A percentile compares a stretch with the other conserved stretches of the same genome.
Evolutionary conservation across 2,329 filamentous ascomycete species (phyloP).

Genomic region (Diaporthe australafricana): DNA sequence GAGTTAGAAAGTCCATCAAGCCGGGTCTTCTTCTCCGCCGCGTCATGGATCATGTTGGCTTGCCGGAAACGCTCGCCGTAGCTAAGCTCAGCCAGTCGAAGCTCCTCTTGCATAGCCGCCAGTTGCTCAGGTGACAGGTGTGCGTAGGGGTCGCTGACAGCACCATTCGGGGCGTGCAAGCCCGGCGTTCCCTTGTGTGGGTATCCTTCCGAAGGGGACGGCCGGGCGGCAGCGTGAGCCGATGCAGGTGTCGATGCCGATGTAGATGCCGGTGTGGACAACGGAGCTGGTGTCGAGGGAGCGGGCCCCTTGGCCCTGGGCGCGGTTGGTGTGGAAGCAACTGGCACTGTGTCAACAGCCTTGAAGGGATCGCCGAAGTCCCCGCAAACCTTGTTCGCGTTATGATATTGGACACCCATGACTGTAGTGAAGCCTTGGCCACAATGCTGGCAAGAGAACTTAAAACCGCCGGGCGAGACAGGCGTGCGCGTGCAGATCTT

Average conservation of each 20-base stretch:
- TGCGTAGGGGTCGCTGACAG: constrained; percentile 54
- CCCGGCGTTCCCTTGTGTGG: neutral
- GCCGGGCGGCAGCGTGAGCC: neutral
- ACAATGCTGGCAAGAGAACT: constrained; percentile 58
- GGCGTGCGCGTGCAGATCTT: constrained; percentile 48
- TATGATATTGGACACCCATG: constrained; percentile 58
- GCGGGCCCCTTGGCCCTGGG: constrained; percentile 35
- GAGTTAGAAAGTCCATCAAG: constrained; percentile 61
- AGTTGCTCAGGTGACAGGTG: constrained; percentile 53
- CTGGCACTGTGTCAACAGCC: neutral
- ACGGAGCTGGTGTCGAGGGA: neutral
- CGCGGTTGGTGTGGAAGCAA: constrained; percentile 33
- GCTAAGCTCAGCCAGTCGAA: constrained; percentile 50
- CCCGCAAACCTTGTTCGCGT: constrained; percentile 59
- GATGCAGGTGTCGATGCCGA: neutral
- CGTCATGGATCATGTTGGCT: constrained; percentile 52
- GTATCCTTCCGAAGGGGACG: neutral
- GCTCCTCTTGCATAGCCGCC: constrained; percentile 50
- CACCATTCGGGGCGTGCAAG: neutral
- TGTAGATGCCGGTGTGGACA: neutral
- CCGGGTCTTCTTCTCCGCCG: constrained; percentile 44
- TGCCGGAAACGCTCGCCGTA: constrained; percentile 57
- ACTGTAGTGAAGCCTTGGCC: constrained; percentile 57
- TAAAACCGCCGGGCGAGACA: constrained; percentile 43
- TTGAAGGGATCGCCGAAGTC: constrained; percentile 45